Conservation (phyloP, 129 eudicot genomes). For the Artemisia annua region DNA sequence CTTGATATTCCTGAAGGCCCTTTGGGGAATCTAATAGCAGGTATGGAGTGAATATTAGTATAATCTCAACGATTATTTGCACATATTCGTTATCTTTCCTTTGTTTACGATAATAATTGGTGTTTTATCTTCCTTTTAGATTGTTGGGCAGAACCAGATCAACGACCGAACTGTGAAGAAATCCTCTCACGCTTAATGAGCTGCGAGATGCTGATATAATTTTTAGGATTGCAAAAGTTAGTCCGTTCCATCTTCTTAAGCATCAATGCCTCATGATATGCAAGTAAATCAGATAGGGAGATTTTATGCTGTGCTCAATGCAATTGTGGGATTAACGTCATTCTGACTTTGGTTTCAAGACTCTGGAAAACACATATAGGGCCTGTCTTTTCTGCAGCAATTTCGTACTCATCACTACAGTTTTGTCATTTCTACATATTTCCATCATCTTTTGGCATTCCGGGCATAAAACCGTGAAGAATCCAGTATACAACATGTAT, state of each 20-base stretch:
- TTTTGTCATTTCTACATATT: conserved; percentile 6
- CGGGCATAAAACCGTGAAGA: too few relatives aligned
- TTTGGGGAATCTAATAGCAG: conserved; percentile 71
- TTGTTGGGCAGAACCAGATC: conserved; percentile 86
- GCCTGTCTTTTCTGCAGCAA: conserved; percentile 1
- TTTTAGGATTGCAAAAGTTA: conserved; percentile 13
- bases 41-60: conserved; percentile 28
- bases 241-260: background rate
- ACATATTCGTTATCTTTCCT: background rate
- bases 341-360: conserved; percentile 10
- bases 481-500: background rate
- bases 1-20: conserved; percentile 76
- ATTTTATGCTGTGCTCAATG: background rate
- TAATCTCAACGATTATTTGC: background rate
- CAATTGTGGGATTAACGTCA: conserved; percentile 16
- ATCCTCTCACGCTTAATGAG: conserved; percentile 61
- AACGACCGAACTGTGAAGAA: conserved; percentile 72
- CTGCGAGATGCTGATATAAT: conserved; percentile 50
- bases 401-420: conserved; percentile 6
- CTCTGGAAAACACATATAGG: conserved; percentile 10
- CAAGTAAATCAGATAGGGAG: background rate
- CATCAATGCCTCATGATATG: background rate
- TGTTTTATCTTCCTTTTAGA: conserved; percentile 36
- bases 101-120: background rate
- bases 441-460: background rate